Conservation (phyloP, 2,329 filamentous ascomycete species). For the Fusarium armeniacum region DNA sequence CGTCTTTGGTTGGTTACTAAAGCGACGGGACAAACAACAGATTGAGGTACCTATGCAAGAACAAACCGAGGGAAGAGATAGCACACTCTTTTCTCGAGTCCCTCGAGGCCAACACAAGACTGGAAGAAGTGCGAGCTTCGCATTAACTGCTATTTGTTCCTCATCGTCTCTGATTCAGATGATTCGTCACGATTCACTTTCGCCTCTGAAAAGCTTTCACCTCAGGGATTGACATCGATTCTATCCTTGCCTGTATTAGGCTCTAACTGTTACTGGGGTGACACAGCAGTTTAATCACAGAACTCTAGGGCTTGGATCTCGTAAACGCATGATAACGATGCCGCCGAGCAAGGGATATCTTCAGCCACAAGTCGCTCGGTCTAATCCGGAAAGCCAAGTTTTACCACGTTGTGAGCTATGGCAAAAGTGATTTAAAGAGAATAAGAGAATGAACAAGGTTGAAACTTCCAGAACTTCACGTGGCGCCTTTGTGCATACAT, state of each 20-base stretch:
- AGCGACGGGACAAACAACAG: constrained; percentile 21
- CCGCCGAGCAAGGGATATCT: not conserved
- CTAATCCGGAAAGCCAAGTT: not conserved
- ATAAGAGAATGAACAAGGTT: not conserved
- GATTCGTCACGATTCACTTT: no score
- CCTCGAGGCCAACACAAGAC: not conserved
- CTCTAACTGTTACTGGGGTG: not conserved
- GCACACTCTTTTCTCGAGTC: not conserved
- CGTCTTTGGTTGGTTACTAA: constrained; percentile 21
- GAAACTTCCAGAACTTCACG: not conserved
- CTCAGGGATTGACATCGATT: not conserved
- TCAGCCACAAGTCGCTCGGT: not conserved
- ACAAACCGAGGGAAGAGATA: not conserved
- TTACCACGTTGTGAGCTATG: not conserved
- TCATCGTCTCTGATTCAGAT: not conserved
- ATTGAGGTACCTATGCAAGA: not conserved
- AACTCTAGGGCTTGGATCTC: not conserved
- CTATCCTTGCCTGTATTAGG: not conserved
- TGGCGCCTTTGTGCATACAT: not conserved
- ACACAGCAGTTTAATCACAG: not conserved
- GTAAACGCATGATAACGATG: not conserved
- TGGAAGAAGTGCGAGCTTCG: not conserved
- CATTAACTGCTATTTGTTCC: not conserved
- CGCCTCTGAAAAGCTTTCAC: not conserved
- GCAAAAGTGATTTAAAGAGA: not conserved